A percentile compares a stretch with the other conserved stretches of the same genome.
These are phyloP conservation scores for Triadica sebifera DNA, from an alignment of 345 rosid genomes.

Conservation along the genomic window DNA sequence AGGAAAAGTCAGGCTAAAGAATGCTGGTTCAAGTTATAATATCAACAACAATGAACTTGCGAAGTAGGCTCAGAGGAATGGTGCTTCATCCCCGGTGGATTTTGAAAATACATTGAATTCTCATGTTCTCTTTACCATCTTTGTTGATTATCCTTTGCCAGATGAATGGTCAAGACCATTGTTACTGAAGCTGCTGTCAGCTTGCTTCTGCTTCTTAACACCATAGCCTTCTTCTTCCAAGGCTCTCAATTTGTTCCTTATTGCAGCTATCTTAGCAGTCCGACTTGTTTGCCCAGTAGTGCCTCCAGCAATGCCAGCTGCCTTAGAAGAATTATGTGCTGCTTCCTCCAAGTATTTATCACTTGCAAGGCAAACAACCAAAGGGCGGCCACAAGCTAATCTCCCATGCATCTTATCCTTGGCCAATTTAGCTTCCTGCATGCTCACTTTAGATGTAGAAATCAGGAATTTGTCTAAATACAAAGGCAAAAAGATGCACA, in stretches of 20 bases:
- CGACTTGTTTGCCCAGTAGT: constrained; percentile 55
- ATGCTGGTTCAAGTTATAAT: neutral
- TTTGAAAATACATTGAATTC: neutral
- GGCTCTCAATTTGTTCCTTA: constrained; percentile 77
- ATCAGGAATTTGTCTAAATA: constrained; percentile 47
- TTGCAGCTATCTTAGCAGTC: constrained; percentile 75
- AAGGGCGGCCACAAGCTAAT: constrained; percentile 83
- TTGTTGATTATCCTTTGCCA: constrained; percentile 7
- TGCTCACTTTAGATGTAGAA: constrained; percentile 77
- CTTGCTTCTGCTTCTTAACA: constrained; percentile 63
- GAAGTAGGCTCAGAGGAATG: neutral
- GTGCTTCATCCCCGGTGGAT: neutral
- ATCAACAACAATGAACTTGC: neutral
- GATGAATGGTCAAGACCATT: neutral
- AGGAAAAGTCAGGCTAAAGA: neutral
- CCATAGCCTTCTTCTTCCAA: constrained; percentile 59
- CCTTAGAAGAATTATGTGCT: constrained; percentile 34
- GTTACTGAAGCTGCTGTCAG: constrained; percentile 19
- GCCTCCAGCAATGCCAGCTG: constrained; percentile 38
- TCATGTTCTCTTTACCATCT: neutral
- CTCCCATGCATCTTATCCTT: constrained; percentile 95
- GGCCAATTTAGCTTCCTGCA: constrained; percentile 93
- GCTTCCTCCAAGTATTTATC: constrained; percentile 57
- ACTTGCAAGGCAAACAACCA: constrained; percentile 77
- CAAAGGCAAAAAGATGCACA: constrained; percentile 16